Conservation (phyloP, 371 early-diverging fungal genomes). For the Chytridiales sp. region DNA sequence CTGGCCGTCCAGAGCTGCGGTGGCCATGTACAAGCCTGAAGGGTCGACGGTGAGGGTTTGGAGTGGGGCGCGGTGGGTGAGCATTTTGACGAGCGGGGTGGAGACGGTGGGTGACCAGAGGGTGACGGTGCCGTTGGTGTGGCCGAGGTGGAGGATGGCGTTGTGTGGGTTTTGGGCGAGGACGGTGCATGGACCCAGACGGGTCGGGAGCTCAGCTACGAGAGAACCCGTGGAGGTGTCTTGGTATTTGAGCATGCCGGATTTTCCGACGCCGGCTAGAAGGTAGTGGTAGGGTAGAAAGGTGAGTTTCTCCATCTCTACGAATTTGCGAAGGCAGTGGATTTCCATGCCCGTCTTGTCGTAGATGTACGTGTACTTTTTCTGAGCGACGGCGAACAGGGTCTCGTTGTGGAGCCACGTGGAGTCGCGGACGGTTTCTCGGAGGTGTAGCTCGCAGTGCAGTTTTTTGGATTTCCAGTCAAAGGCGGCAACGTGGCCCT, state of each 20-base stretch:
- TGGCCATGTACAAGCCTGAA: slow-evolving; percentile 75
- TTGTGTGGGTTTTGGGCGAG: slow-evolving; percentile 94
- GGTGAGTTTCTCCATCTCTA: slow-evolving; percentile 77
- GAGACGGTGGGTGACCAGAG: slow-evolving; percentile 89
- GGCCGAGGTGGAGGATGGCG: slow-evolving; percentile 92
- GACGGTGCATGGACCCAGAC: slow-evolving; percentile 73
- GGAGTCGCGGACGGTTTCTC: slow-evolving; percentile 87
- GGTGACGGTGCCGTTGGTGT: slow-evolving; percentile 90
- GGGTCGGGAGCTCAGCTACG: slow-evolving; percentile 79
- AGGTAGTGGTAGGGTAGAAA: slow-evolving; percentile 98
- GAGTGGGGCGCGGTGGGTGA: slow-evolving; percentile 88
- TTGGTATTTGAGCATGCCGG: slow-evolving; percentile 89
- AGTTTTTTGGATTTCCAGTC: slow-evolving; percentile 88
- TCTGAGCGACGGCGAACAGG: slow-evolving; percentile 97
- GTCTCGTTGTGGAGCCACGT: slow-evolving; percentile 96
- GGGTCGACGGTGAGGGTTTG: slow-evolving; percentile 83
- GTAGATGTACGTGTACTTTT: slow-evolving; percentile 94
- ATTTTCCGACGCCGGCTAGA: slow-evolving; percentile 79
- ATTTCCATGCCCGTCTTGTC: slow-evolving; percentile 92
- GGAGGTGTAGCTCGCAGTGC: slow-evolving; percentile 83
- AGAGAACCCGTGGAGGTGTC: slow-evolving; percentile 95
- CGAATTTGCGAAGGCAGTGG: slow-evolving; percentile 86
- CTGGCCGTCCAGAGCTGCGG: slow-evolving; percentile 87
- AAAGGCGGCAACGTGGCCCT: slow-evolving; percentile 90
- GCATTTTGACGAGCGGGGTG: slow-evolving; percentile 89